phyloP scores from a whole-genome alignment of 148 eudicot genomes.

The Talinum fruticosum region DNA sequence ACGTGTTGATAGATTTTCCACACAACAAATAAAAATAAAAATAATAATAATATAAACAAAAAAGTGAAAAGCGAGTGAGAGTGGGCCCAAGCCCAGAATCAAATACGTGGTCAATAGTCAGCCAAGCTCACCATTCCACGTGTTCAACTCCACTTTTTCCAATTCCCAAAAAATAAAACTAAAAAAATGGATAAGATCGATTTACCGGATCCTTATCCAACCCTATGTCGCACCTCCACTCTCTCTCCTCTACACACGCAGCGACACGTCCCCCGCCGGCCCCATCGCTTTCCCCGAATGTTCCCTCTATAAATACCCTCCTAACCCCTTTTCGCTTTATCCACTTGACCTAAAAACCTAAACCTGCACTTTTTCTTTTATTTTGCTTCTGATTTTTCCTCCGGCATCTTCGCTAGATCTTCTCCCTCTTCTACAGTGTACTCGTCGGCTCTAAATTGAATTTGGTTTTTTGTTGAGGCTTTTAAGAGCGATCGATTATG shows the following conservation, averaged over 20 bases:
- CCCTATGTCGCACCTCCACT: background rate
- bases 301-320: background rate
- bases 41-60: too few species aligned
- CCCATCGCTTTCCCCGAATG: background rate
- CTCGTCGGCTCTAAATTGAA: background rate
- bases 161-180: background rate
- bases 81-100: background rate
- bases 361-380: too few species aligned
- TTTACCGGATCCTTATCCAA: background rate
- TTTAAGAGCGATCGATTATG: constrained; percentile 13
- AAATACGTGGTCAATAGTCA: background rate
- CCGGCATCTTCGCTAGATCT: too few species aligned
- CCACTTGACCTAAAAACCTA: too few species aligned
- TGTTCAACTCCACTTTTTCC: background rate
- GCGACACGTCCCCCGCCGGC: background rate
- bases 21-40: too few species aligned
- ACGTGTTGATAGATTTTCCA: too few species aligned
- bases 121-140: background rate
- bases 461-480: background rate
- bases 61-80: too few species aligned
- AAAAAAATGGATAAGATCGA: constrained; percentile 3
- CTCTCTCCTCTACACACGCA: background rate
- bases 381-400: too few species aligned
- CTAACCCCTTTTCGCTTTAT: background rate
- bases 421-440: too few species aligned